phyloP scores from a whole-genome alignment of 1,284 basidiomycete species.

The Trichosporon faecale region DNA sequence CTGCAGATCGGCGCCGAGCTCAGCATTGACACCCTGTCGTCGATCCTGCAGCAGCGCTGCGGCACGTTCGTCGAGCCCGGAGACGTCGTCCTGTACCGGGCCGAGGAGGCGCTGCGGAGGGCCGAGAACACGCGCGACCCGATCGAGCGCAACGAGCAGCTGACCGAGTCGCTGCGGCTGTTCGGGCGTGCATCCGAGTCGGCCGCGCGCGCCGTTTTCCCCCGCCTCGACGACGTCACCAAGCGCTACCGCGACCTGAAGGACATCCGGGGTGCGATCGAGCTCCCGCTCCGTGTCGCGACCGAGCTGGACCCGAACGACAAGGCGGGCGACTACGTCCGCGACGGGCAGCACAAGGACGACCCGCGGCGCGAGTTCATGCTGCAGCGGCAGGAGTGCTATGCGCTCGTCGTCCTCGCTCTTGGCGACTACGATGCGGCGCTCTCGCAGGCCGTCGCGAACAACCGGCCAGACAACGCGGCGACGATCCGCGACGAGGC shows the following conservation, averaged over 20 bases:
- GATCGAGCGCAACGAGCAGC: slow-evolving; percentile 67
- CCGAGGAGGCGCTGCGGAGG: slow-evolving; percentile 82
- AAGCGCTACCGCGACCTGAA: slow-evolving; percentile 79
- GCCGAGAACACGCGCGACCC: slow-evolving; percentile 76
- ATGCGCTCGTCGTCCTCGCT: slow-evolving; percentile 76
- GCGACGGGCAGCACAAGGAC: slow-evolving; percentile 60
- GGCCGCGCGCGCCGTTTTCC: slow-evolving; percentile 75
- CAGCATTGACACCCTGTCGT: slow-evolving; percentile 92
- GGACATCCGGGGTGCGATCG: slow-evolving; percentile 65
- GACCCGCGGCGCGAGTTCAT: slow-evolving; percentile 64
- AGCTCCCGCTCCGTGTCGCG: slow-evolving; percentile 82
- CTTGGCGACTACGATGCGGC: slow-evolving; percentile 71
- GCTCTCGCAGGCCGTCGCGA: slow-evolving; percentile 31
- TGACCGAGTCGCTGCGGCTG: slow-evolving; percentile 76
- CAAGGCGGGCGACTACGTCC: slow-evolving; percentile 73
- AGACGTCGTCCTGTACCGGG: slow-evolving; percentile 87
- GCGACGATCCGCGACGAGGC: slow-evolving; percentile 47
- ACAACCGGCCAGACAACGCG: slow-evolving; percentile 12
- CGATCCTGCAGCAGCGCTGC: slow-evolving; percentile 88
- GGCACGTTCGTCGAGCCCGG: slow-evolving; percentile 97
- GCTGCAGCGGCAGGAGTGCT: slow-evolving; percentile 69
- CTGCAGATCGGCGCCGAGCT: slow-evolving; percentile 95
- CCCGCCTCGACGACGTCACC: slow-evolving; percentile 78
- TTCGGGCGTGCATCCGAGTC: slow-evolving; percentile 67
- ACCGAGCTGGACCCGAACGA: slow-evolving; percentile 73